A percentile compares a stretch with the other conserved stretches of the same genome.
Evolutionary conservation across 2,329 filamentous ascomycete species (phyloP).

Genomic region (Ophiostoma sp.): DNA sequence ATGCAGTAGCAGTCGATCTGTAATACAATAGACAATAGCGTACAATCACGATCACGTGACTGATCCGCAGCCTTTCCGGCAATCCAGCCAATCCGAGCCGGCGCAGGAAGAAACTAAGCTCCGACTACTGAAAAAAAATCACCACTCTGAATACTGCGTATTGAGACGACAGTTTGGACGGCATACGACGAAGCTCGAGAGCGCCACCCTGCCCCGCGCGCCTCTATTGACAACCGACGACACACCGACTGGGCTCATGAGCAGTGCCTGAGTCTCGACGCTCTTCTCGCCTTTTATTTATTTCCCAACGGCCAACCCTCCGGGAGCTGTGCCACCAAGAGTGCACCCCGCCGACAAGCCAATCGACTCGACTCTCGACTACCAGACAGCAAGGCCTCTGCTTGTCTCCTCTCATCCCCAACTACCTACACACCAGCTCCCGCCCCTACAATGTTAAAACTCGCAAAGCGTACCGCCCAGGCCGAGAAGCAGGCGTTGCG

Average conservation of each 20-base stretch:
- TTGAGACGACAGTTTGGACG: neutral
- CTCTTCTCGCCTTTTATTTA: neutral
- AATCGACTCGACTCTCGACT: slow-evolving; percentile 4
- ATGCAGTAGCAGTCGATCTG: neutral
- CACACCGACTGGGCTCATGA: neutral
- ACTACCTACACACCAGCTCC: neutral
- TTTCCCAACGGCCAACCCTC: neutral
- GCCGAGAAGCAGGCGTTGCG: slow-evolving; percentile 60
- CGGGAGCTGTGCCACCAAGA: neutral
- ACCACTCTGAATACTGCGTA: neutral
- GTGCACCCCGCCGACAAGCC: slow-evolving; percentile 6
- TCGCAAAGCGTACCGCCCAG: slow-evolving; percentile 60
- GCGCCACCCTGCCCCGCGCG: neutral
- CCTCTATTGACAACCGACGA: neutral
- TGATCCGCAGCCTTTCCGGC: neutral
- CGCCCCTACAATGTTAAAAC: slow-evolving; percentile 57
- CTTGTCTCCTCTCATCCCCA: neutral
- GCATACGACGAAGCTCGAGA: slow-evolving; percentile 1
- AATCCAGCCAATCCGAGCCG: slow-evolving; percentile 19
- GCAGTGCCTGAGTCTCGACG: neutral
- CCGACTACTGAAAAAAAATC: slow-evolving; percentile 24
- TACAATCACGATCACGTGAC: neutral
- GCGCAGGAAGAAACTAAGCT: slow-evolving; percentile 23
- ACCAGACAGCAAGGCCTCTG: neutral
- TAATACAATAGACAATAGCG: neutral